Conservation (phyloP, 495 filamentous ascomycete species). For the Penicillium simplicissimum region DNA sequence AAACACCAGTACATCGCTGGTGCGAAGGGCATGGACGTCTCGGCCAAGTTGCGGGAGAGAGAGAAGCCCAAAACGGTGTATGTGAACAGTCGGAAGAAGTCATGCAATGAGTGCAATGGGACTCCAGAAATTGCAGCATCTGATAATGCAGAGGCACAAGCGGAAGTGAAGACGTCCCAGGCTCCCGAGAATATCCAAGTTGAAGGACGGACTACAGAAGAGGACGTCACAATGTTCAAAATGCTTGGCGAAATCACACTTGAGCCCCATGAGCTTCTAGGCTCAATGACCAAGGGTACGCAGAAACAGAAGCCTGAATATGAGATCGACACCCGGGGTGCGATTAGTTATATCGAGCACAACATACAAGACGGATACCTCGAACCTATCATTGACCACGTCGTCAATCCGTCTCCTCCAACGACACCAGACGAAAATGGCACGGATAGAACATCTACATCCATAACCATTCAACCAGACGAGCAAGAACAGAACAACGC, state of each 20-base stretch:
- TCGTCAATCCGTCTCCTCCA: slow-evolving; percentile 40
- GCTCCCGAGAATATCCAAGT: slow-evolving; percentile 26
- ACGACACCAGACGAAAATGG: slow-evolving; percentile 7
- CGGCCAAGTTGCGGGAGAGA: slow-evolving; percentile 67
- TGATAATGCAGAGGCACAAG: slow-evolving; percentile 29
- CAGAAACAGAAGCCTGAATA: slow-evolving; percentile 34
- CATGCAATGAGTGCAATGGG: slow-evolving; percentile 46
- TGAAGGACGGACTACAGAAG: slow-evolving; percentile 34
- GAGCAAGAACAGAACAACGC: slow-evolving; percentile 27
- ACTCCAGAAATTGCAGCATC: slow-evolving; percentile 27
- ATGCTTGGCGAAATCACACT: slow-evolving; percentile 43
- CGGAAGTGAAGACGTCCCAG: slow-evolving; percentile 3
- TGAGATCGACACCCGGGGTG: slow-evolving; percentile 28
- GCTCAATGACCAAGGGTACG: slow-evolving; percentile 4
- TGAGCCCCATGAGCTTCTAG: slow-evolving; percentile 34
- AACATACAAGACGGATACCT: slow-evolving; percentile 65
- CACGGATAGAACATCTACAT: slow-evolving; percentile 9
- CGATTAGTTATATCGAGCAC: slow-evolving; percentile 54
- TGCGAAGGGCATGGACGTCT: slow-evolving; percentile 77
- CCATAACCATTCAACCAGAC: slow-evolving; percentile 6
- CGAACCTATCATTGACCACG: slow-evolving; percentile 71
- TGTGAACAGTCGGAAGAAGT: slow-evolving; percentile 73
- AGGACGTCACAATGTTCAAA: slow-evolving; percentile 35
- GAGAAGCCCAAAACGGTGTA: slow-evolving; percentile 52
- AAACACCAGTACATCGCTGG: slow-evolving; percentile 80